These are phyloP conservation scores for Taphrina wiesneri DNA, from an alignment of 1,139 yeast genomes.

Conservation along the genomic window DNA sequence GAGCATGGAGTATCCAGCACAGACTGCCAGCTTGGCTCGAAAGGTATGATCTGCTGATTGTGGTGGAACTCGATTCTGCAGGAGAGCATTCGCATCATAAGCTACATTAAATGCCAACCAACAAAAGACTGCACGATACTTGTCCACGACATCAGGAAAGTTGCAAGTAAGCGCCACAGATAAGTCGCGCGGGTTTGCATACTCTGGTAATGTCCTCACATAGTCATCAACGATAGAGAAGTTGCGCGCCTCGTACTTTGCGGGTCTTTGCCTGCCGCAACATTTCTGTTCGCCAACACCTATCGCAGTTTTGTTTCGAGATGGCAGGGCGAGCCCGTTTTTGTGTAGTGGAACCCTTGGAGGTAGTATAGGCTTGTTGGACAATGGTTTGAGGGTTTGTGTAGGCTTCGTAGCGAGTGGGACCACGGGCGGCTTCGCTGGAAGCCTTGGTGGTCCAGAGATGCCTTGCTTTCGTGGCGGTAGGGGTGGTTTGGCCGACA, in stretches of 20 bases:
- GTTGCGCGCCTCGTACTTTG: constrained; percentile 10
- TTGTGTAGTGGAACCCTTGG: neutral
- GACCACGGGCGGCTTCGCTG: neutral
- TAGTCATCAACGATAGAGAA: constrained; percentile 1
- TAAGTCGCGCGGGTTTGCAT: neutral
- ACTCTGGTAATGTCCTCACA: constrained; percentile 9
- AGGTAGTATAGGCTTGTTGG: constrained; percentile 5
- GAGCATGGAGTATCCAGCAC: constrained; percentile 5
- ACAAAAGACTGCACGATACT: constrained; percentile 6
- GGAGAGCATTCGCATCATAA: constrained; percentile 3
- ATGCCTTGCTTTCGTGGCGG: constrained; percentile 5
- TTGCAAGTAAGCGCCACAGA: constrained; percentile 1
- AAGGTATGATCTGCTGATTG: constrained; percentile 12
- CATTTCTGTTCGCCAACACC: neutral
- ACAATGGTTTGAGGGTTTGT: neutral
- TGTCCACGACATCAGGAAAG: constrained; percentile 10
- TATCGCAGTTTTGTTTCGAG: neutral
- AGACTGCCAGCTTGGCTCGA: neutral
- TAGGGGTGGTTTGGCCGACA: constrained; percentile 7
- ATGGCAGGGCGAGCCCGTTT: neutral
- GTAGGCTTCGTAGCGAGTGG: constrained; percentile 1
- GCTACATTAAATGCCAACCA: constrained; percentile 18
- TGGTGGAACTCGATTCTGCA: neutral
- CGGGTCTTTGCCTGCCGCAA: neutral
- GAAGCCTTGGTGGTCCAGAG: neutral